A percentile compares a stretch with the other conserved stretches of the same genome.
phyloP scores from a whole-genome alignment of 805 yeast genomes.

The Nakazawaea ernobii region DNA sequence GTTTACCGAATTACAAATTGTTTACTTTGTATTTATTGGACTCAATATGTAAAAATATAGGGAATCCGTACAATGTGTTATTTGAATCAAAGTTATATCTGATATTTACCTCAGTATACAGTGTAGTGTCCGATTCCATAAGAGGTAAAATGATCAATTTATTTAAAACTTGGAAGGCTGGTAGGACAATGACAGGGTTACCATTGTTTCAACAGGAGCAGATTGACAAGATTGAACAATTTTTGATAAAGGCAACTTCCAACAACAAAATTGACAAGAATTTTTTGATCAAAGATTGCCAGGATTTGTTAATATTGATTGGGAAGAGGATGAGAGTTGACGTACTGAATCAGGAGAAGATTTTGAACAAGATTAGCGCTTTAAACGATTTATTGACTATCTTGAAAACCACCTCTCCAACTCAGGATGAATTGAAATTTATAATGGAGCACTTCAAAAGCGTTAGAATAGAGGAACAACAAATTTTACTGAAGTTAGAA shows the following conservation, averaged over 20 bases:
- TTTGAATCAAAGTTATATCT: conserved; percentile 66
- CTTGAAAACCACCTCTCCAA: conserved; percentile 24
- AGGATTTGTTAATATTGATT: conserved; percentile 36
- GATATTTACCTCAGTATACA: conserved; percentile 69
- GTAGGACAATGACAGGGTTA: conserved; percentile 53
- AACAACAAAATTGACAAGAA: conserved; percentile 20
- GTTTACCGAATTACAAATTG: conserved; percentile 80
- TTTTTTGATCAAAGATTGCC: conserved; percentile 24
- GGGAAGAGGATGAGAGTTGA: conserved; percentile 30
- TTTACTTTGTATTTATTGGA: conserved; percentile 82
- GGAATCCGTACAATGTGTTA: conserved; percentile 80
- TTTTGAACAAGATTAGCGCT: conserved; percentile 37
- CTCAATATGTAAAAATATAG: conserved; percentile 86
- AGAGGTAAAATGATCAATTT: conserved; percentile 69
- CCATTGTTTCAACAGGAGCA: conserved; percentile 72
- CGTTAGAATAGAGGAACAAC: conserved; percentile 27
- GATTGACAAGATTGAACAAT: conserved; percentile 66
- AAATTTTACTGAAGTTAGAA: conserved; percentile 19
- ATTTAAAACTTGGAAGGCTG: conserved; percentile 82
- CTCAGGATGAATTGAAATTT: conserved; percentile 23
- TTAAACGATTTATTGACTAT: conserved; percentile 37
- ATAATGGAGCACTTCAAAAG: conserved; percentile 25
- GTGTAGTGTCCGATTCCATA: conserved; percentile 70
- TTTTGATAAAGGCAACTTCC: conserved; percentile 57
- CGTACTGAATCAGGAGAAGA: conserved; percentile 31